A percentile compares a stretch with the other conserved stretches of the same genome.
phyloP scores from a whole-genome alignment of 1,284 basidiomycete genomes.

The Irpex rosettiformis region DNA sequence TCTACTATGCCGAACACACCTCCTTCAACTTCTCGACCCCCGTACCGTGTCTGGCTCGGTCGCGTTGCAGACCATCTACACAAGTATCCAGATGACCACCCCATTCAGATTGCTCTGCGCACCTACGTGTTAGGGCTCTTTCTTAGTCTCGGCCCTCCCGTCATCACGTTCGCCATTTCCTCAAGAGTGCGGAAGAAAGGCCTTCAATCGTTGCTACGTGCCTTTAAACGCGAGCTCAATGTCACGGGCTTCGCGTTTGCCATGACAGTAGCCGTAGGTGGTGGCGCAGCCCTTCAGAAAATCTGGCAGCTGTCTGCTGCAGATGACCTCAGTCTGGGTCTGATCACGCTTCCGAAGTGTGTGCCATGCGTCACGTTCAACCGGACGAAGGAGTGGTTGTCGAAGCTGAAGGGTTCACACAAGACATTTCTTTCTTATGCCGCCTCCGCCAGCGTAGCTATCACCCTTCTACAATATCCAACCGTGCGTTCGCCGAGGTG shows the following conservation, averaged over 20 bases:
- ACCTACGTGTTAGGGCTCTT: slow-evolving; percentile 66
- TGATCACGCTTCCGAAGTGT: not conserved
- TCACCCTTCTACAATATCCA: slow-evolving; percentile 51
- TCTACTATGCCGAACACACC: too few species aligned
- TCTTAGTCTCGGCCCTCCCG: slow-evolving; percentile 60
- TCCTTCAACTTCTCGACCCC: not conserved
- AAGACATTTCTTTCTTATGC: slow-evolving; percentile 55
- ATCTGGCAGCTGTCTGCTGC: slow-evolving; percentile 26
- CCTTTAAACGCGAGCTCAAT: slow-evolving; percentile 53
- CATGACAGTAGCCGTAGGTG: slow-evolving; percentile 59
- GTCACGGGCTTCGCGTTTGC: slow-evolving; percentile 65
- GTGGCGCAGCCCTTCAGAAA: slow-evolving; percentile 55
- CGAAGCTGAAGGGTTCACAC: slow-evolving; percentile 34
- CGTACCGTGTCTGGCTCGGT: not conserved
- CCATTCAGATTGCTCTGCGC: slow-evolving; percentile 56
- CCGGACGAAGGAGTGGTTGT: slow-evolving; percentile 12
- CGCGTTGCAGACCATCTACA: slow-evolving; percentile 21
- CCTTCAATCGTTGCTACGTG: slow-evolving; percentile 32
- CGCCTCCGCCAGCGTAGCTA: slow-evolving; percentile 53
- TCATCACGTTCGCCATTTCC: slow-evolving; percentile 48
- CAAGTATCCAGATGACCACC: slow-evolving; percentile 39
- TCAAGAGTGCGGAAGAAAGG: slow-evolving; percentile 25
- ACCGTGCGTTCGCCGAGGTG: slow-evolving; percentile 8
- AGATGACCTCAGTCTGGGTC: not conserved
- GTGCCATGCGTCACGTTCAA: not conserved